A percentile compares a stretch with the other conserved stretches of the same genome.
These are phyloP conservation scores for Trypanosoma avium DNA, from an alignment of 208 protist species.

Conservation along the genomic window DNA sequence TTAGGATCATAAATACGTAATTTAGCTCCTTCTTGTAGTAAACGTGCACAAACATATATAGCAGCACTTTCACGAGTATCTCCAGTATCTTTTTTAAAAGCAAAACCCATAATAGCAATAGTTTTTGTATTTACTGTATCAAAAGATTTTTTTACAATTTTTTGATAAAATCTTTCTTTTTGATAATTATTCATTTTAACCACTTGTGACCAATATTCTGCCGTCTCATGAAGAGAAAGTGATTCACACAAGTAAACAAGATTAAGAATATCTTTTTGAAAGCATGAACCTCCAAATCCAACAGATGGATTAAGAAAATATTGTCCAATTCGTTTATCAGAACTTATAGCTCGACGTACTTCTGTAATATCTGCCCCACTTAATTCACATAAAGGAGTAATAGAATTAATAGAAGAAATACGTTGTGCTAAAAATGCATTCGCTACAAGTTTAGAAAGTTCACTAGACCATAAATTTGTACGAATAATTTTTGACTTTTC, in stretches of 20 bases:
- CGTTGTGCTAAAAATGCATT: constrained; percentile 98
- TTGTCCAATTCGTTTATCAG: constrained; percentile 92
- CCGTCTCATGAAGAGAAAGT: constrained; percentile 90
- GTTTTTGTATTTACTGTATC: constrained; percentile 93
- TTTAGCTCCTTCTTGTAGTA: constrained; percentile 91
- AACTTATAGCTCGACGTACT: constrained; percentile 73
- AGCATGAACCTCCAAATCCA: constrained; percentile 95
- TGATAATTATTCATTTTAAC: constrained; percentile 97
- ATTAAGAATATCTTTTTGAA: constrained; percentile 98
- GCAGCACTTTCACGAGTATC: constrained; percentile 95
- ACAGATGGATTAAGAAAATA: constrained; percentile 94
- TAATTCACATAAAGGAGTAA: constrained; percentile 93
- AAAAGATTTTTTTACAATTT: constrained; percentile 91
- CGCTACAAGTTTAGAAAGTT: constrained; percentile 97
- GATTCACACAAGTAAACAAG: constrained; percentile 95
- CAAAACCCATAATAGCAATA: constrained; percentile 95
- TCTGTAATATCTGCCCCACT: constrained; percentile 88
- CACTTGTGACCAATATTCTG: constrained; percentile 95
- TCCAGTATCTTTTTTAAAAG: constrained; percentile 98
- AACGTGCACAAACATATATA: constrained; percentile 82
- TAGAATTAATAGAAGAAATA: constrained; percentile 97
- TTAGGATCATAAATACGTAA: constrained; percentile 98
- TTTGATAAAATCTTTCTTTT: constrained; percentile 89
- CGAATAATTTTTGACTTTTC: constrained; percentile 87
- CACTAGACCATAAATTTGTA: constrained; percentile 96